These are phyloP conservation scores for Oldenlandia corymbosa DNA, from an alignment of 257 asterid genomes.

Conservation along the genomic window DNA sequence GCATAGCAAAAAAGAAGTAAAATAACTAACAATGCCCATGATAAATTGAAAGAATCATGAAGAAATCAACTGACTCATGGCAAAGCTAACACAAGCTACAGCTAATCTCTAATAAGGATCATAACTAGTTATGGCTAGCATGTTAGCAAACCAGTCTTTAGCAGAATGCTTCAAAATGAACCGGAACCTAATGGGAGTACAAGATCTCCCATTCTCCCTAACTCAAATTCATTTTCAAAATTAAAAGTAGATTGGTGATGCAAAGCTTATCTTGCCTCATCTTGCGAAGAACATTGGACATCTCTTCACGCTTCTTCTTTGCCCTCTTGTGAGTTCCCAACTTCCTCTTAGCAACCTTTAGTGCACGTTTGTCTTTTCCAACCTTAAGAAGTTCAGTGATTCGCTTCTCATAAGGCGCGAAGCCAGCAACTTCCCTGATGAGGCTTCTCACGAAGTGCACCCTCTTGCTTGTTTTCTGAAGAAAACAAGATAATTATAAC, in stretches of 20 bases:
- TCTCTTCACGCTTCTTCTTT: conserved; percentile 56
- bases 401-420: conserved; percentile 57
- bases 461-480: conserved; percentile 47
- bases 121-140: background rate
- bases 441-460: conserved; percentile 42
- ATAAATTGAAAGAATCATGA: background rate
- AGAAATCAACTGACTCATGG: background rate
- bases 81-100: background rate
- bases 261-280: conserved; percentile 28
- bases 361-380: conserved; percentile 49
- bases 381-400: conserved; percentile 51
- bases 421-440: conserved; percentile 48
- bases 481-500: background rate
- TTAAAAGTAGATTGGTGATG: background rate
- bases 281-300: conserved; percentile 45
- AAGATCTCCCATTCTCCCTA: too few species aligned
- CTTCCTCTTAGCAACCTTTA: conserved; percentile 47
- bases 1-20: background rate
- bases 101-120: background rate
- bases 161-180: background rate
- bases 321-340: conserved; percentile 56
- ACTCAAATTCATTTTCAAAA: background rate
- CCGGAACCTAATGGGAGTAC: too few species aligned
- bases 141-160: background rate
- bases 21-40: too few species aligned